These are phyloP conservation scores for Penicillium glabrum DNA, from an alignment of 2,329 filamentous ascomycete genomes.

Conservation along the genomic window DNA sequence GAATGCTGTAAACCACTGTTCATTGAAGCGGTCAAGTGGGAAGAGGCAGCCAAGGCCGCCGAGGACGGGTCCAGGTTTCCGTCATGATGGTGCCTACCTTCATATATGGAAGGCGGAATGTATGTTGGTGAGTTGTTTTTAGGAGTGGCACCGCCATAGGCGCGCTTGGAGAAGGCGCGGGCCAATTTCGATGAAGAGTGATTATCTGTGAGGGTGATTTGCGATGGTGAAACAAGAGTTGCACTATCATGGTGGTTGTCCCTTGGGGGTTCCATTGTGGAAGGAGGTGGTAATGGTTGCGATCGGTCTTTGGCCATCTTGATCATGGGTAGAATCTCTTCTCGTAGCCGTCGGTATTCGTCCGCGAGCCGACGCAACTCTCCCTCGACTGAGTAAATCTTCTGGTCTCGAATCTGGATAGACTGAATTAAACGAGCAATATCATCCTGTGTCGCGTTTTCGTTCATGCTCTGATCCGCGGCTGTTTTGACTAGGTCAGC, in stretches of 20 bases:
- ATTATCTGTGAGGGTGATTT: conserved; percentile 35
- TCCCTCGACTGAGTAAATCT: conserved; percentile 77
- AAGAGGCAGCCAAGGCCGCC: conserved; percentile 68
- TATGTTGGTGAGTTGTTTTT: conserved; percentile 76
- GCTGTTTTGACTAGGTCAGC: conserved; percentile 53
- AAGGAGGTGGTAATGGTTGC: conserved; percentile 71
- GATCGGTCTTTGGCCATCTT: conserved; percentile 89
- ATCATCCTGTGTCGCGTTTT: conserved; percentile 87
- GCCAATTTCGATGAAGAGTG: conserved; percentile 58
- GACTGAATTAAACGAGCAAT: conserved; percentile 89
- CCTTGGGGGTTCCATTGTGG: conserved; percentile 21
- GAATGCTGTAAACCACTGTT: conserved; percentile 60
- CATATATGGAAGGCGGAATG: conserved; percentile 64
- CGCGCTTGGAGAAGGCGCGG: conserved; percentile 73
- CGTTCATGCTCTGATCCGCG: conserved; percentile 84
- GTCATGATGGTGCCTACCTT: conserved; percentile 59
- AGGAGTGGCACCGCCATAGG: conserved; percentile 66
- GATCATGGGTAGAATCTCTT: conserved; percentile 88
- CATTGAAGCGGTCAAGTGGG: conserved; percentile 65
- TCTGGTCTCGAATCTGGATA: conserved; percentile 84
- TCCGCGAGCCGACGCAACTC: conserved; percentile 82
- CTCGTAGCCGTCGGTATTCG: conserved; percentile 82
- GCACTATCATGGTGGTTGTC: conserved; percentile 34
- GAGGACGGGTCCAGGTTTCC: conserved; percentile 65
- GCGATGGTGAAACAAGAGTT: conserved; percentile 40